Percentiles rank a stretch among this genome's conserved stretches.
Evolutionary conservation across 1,284 basidiomycete species (phyloP).

Genomic region (Rhodotorula sp.): DNA sequence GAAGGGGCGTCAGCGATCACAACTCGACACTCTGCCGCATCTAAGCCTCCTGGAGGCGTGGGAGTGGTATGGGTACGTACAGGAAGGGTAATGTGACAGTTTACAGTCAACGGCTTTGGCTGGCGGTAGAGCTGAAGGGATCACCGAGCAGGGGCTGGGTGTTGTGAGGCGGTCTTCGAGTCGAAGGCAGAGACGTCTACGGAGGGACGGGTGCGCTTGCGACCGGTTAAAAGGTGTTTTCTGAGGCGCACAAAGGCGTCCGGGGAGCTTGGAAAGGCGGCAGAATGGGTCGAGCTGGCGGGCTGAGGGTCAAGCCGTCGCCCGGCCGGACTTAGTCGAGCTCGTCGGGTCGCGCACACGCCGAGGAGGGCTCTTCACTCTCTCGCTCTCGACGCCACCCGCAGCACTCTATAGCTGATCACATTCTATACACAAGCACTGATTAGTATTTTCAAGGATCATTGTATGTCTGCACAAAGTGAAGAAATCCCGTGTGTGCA

Average conservation of each 20-base stretch:
- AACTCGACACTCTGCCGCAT: neutral
- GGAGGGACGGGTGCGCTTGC: neutral
- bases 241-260: conserved; percentile 3
- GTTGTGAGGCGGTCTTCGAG: neutral
- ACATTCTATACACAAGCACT: too few species aligned
- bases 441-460: too few species aligned
- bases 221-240: conserved; percentile 3
- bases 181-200: neutral
- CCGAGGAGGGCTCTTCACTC: neutral
- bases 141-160: neutral
- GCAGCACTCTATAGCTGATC: too few species aligned
- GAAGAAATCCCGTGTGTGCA: too few species aligned
- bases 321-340: neutral
- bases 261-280: neutral
- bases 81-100: neutral
- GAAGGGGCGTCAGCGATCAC: neutral
- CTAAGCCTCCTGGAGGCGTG: neutral
- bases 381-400: neutral
- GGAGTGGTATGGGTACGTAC: neutral
- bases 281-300: neutral
- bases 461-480: too few species aligned
- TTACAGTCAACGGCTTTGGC: conserved; percentile 3
- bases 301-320: neutral
- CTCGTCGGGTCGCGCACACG: neutral
- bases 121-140: conserved; percentile 3